A percentile compares a stretch with the other conserved stretches of the same genome.
phyloP scores from a whole-genome alignment of 345 rosid genomes.

The rapeseed (Brassica napus) region DNA sequence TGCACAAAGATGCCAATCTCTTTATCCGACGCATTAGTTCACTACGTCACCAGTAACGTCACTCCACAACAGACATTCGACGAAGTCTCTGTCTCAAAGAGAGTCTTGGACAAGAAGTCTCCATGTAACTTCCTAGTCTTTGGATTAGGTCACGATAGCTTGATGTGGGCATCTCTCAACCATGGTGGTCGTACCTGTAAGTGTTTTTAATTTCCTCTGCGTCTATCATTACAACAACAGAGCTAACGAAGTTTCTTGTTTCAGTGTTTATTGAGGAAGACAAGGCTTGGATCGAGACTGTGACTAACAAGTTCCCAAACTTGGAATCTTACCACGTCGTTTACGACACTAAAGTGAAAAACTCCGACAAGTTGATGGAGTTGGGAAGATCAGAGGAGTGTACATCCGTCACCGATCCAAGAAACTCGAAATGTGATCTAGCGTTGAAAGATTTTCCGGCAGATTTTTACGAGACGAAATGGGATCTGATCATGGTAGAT shows the following conservation, averaged over 20 bases:
- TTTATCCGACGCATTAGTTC: slow-evolving; percentile 71
- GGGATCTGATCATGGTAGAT: slow-evolving; percentile 93
- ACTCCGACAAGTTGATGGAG: slow-evolving; percentile 64
- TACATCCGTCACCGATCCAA: slow-evolving; percentile 62
- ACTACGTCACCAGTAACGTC: slow-evolving; percentile 69
- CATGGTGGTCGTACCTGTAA: slow-evolving; percentile 74
- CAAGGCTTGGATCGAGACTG: slow-evolving; percentile 70
- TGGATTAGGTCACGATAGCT: slow-evolving; percentile 89
- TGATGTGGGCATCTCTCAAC: slow-evolving; percentile 92
- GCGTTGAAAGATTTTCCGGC: slow-evolving; percentile 71
- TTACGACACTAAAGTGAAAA: slow-evolving; percentile 74
- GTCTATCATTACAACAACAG: background rate
- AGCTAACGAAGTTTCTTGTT: background rate
- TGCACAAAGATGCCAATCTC: slow-evolving; percentile 64
- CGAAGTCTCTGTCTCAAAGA: slow-evolving; percentile 70
- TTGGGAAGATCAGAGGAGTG: slow-evolving; percentile 68
- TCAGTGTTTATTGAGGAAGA: slow-evolving; percentile 83
- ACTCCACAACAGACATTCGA: slow-evolving; percentile 84
- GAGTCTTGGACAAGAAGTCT: slow-evolving; percentile 62
- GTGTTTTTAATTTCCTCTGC: background rate
- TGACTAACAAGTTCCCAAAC: slow-evolving; percentile 61
- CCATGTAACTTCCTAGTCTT: slow-evolving; percentile 93
- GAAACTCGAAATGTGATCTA: slow-evolving; percentile 68
- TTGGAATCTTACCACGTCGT: slow-evolving; percentile 71
- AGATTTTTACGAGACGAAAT: slow-evolving; percentile 63